Evolutionary conservation across 345 rosid species (phyloP), one percentile per base, ranked within the genome.

Genomic region (Citrus medica): DNA sequence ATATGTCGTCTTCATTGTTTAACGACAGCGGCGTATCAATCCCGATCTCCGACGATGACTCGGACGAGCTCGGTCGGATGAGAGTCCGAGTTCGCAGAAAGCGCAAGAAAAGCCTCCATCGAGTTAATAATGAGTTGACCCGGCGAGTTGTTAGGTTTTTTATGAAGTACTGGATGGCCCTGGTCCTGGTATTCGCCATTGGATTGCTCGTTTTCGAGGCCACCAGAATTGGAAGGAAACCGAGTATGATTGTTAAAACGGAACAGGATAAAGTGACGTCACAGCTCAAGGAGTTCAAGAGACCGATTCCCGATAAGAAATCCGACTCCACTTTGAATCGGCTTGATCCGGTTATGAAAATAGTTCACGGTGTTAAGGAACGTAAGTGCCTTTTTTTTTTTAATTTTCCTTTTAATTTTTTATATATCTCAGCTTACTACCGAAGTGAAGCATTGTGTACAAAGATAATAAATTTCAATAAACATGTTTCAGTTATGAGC

Each of bases 41-140:
- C 82, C 77, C 91, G 14, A 87, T 93, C 14, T 88, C 98, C 1
- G 98, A 94, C 74, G 98, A 93, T 0, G 98, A 93, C 12, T 62
- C 88, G 1, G 92, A 88, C 73, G 98, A 90, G 30, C 82, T 65
- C 51, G 86, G 89, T 35, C 89, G 94, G 73, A 81, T 83, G 90
- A 93, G 94, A 1, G 86, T 67, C 69, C 95, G 95, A 14, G 86
- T 82, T 73, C 88, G 97, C 28, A 71, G 92, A 78, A 93, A 90
- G 86, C 93, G 98, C 33, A 93, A 87, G 92, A 93, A 90, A 80
- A 70, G 61, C 6, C 79, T 82, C 25, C 89, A 76, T 70, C 90
- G 85, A 71, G 67, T 78, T 56, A 87, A 66, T 76, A 75, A 51
- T 40, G 89, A 90, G 79, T 81, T 91, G 27, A 82, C 87, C 51